Base-by-base conservation (phyloP, 768 basidiomycete genomes). In the Suillus bovinus region DNA sequence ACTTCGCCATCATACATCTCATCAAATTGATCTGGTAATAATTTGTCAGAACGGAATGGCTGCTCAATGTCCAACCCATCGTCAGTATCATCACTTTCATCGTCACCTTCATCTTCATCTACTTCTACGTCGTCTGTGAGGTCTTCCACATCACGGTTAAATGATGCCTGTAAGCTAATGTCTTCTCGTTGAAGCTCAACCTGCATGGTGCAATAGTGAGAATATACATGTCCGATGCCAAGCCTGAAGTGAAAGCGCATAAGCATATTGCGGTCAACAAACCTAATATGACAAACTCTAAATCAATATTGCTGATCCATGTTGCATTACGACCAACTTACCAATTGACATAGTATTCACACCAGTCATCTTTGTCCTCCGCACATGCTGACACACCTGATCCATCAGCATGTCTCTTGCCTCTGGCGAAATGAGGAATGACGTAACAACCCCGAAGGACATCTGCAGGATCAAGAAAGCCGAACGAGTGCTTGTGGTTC, bases 391-490 rank as follows among this genome's bases (percentile, higher is more conserved):
- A 60, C 0, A 60, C 1, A 7, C 29, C 59, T 5, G 3, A n/a
- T 24, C 44, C 46, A 10, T 60, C 11, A 1, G 0, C 6, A 3
- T 49, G 52, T 24, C 31, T 11, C 38, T 9, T 54, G 7, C 52
- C 29, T 0, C n/a, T 11, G 4, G 49, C 27, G 10, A 63, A 54
- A 14, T 20, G 27, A 9, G 62, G 62, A 0, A 63, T 60, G 16
- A 63, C 34, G 16, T 63, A 58, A n/a, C 57, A 59, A 0, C 62
- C 5, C 20, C 38, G 0, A 16, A 63, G 50, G 3, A 63, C 27
- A 16, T 63, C 58, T 0, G 7, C 22, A 9, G 50, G 62, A 41
- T 63, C 58, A 9, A 63, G 9, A 10, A 60, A 63, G 50, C 41
- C 50, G 0, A 63, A 63, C 33, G 59, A 22, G 29, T 60, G 13